These are phyloP conservation scores for Chalciporus chontae DNA, from an alignment of 768 basidiomycete genomes.

Conservation along the genomic window DNA sequence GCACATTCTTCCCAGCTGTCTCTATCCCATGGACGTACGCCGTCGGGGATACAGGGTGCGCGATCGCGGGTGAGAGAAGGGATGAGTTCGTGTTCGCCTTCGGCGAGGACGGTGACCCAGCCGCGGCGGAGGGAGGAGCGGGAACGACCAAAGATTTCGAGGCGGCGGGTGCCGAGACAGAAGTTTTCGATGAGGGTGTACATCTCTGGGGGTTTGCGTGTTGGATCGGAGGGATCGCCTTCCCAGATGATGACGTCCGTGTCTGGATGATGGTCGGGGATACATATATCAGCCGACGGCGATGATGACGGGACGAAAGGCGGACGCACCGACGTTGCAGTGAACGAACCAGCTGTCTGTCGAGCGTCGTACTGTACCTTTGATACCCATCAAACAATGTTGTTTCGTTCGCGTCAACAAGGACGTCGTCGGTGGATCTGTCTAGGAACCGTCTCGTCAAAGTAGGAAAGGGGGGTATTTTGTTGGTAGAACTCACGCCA, in stretches of 20 bases:
- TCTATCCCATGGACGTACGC: conserved; percentile 50
- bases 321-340: conserved; percentile 84
- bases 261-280: conserved; percentile 42
- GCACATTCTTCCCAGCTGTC: conserved; percentile 64
- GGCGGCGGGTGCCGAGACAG: conserved; percentile 86
- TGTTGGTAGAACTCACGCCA: conserved; percentile 47
- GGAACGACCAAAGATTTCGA: conserved; percentile 82
- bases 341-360: conserved; percentile 97
- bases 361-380: conserved; percentile 91
- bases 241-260: conserved; percentile 98
- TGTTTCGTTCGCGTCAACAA: conserved; percentile 89
- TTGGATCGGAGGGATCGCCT: conserved; percentile 81
- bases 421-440: conserved; percentile 82
- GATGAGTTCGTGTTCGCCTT: conserved; percentile 56
- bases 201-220: conserved; percentile 90
- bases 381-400: conserved; percentile 95
- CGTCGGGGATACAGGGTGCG: conserved; percentile 24
- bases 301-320: background rate
- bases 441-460: conserved; percentile 38
- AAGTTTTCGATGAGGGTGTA: conserved; percentile 97
- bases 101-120: conserved; percentile 85
- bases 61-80: conserved; percentile 34
- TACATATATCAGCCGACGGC: background rate
- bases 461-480: background rate
- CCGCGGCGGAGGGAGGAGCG: conserved; percentile 73